A percentile compares a stretch with the other conserved stretches of the same genome.
Conservation (phyloP, 2,329 filamentous ascomycete genomes). For the Stylonectria norvegica region DNA sequence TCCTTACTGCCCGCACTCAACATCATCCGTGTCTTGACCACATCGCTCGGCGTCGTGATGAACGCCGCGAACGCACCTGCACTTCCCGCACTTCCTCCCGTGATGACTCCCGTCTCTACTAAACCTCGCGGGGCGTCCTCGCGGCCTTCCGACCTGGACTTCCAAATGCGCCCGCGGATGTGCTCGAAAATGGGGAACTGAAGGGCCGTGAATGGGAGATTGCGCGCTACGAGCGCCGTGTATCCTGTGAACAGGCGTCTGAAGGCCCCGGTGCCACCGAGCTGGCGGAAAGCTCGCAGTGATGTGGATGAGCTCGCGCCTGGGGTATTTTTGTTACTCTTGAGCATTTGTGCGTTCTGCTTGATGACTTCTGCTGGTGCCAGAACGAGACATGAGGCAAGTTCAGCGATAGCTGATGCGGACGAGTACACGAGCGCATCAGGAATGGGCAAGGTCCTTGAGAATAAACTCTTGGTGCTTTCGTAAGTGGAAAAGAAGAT, state of each 20-base stretch:
- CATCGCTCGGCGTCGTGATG: conserved; percentile 84
- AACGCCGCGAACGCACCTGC: conserved; percentile 74
- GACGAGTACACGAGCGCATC: conserved; percentile 67
- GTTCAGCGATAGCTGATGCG: conserved; percentile 73
- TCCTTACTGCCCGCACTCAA: conserved; percentile 50
- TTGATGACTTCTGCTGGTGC: conserved; percentile 90
- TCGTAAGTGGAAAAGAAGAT: conserved; percentile 92
- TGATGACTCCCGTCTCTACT: conserved; percentile 66
- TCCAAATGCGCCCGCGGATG: conserved; percentile 54
- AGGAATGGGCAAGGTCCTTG: conserved; percentile 53
- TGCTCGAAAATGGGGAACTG: conserved; percentile 87
- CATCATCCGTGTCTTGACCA: conserved; percentile 90
- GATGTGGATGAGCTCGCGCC: conserved; percentile 37
- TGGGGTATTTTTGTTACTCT: conserved; percentile 20
- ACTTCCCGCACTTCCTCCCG: conserved; percentile 67
- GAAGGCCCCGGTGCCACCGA: conserved; percentile 51
- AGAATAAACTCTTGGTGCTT: conserved; percentile 63
- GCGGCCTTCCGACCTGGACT: conserved; percentile 28
- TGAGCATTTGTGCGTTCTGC: conserved; percentile 87
- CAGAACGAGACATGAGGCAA: conserved; percentile 80
- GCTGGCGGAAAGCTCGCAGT: conserved; percentile 46
- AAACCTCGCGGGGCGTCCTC: conserved; percentile 35
- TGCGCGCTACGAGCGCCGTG: conserved; percentile 74
- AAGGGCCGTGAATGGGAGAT: conserved; percentile 81
- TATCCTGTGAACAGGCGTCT: conserved; percentile 68